Evolutionary conservation across 495 filamentous ascomycete species (phyloP).

Genomic region (Neurospora tetrasperma): DNA sequence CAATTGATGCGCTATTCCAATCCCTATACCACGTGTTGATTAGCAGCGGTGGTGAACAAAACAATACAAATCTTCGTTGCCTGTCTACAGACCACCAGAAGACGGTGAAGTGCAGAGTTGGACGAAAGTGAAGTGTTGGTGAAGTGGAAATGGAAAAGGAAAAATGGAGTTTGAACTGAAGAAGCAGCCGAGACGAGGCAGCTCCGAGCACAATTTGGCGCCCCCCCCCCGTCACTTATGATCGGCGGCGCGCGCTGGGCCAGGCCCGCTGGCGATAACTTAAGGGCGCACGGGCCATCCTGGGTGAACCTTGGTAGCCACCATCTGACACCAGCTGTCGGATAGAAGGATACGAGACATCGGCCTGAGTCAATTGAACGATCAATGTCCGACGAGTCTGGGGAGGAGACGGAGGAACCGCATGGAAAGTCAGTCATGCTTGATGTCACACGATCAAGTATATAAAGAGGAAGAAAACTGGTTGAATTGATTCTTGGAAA

Average conservation of each 20-base stretch:
- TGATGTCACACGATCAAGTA: background rate
- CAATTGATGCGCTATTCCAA: background rate
- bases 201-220: background rate
- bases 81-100: background rate
- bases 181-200: background rate
- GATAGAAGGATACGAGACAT: background rate
- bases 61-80: background rate
- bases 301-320: background rate
- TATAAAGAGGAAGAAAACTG: background rate
- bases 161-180: background rate
- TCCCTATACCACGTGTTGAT: background rate
- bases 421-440: background rate
- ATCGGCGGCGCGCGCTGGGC: background rate
- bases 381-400: background rate
- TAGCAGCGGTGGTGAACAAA: background rate
- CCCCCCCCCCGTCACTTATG: background rate
- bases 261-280: background rate
- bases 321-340: background rate
- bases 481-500: background rate
- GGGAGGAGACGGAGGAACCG: background rate
- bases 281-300: background rate
- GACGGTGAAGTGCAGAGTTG: background rate
- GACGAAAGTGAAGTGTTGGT: background rate
- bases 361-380: conserved; percentile 16
- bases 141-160: background rate